phyloP scores from a whole-genome alignment of 2,329 filamentous ascomycete species.

The Aureobasidium sp. region DNA sequence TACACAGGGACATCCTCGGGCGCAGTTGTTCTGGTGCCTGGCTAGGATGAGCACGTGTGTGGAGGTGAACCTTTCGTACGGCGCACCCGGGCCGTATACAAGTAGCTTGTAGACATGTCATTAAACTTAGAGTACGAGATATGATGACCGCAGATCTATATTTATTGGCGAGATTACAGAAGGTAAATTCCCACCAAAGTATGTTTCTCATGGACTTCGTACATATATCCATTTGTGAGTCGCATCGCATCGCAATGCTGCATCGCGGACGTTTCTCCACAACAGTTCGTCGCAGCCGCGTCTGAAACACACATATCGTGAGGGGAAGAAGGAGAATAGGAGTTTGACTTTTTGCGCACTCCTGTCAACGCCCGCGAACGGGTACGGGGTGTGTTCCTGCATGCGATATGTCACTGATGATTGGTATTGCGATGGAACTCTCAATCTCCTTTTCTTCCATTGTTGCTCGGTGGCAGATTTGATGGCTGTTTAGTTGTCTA shows the following conservation, averaged over 20 bases:
- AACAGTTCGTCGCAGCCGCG: neutral
- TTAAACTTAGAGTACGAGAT: neutral
- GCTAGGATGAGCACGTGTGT: neutral
- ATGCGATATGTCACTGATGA: neutral
- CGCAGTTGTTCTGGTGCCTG: neutral
- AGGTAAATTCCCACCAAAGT: neutral
- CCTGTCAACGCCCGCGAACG: neutral
- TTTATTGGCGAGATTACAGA: neutral
- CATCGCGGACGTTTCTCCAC: neutral
- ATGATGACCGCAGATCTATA: neutral
- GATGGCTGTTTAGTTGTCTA: constrained; percentile 22
- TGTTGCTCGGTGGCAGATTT: neutral
- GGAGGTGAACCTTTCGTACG: neutral
- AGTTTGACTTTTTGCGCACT: neutral
- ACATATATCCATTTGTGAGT: neutral
- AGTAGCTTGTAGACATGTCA: neutral
- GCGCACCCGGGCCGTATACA: neutral
- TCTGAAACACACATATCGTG: neutral
- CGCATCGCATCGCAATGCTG: neutral
- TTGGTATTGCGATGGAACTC: neutral
- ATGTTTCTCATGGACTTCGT: neutral
- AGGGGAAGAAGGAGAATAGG: neutral
- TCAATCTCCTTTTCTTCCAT: neutral
- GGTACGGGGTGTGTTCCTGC: neutral
- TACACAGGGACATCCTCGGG: neutral